Base-by-base conservation (phyloP, 2,329 filamentous ascomycete genomes). In the Monosporascus sp. region DNA sequence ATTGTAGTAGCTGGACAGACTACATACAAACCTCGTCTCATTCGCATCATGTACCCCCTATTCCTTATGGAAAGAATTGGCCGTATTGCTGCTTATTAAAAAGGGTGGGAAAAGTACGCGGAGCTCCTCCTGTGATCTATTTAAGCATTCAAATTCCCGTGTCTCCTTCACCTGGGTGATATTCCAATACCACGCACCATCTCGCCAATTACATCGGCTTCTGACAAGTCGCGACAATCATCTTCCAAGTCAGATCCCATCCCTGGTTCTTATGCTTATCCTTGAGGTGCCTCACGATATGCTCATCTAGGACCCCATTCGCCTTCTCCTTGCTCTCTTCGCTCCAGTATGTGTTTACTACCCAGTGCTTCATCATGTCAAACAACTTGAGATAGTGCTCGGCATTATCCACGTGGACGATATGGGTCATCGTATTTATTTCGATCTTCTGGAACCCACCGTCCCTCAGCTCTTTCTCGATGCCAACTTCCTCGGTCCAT, bases 311-410 rank as follows among this genome's bases (percentile, higher is more conserved):
- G 60, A 72, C 37, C 20, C 50, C 63, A 51, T 62, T 65, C 1
- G 74, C 69, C 59, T 76, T 74, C 1, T 70, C 67, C 56, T 65
- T 60, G 55, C 62, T 58, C 60, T 75, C 70, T 57, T 75, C 72
- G 35, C 65, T 68, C 73, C 75, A 78, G 50, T 64, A 68, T 40
- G 64, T 58, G 19, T 63, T 68, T 50, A 71, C 64, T 53, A 74
- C 48, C 65, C 67, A 73, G 1, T 69, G 59, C 38, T 74, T 48
- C 72, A 78, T 77, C 60, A 69, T 67, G 0, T 58, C 65, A 51
- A 70, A 73, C 3, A 54, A 58, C 7, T 57, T 24, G 5, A 76
- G 44, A 44, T 67, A 78, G 43, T 73, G 66, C 0, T 70, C 68
- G 0, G 69, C 68, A 37, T 61, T 67, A 19, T 70, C 58, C 0